Conservation (phyloP, 2,329 filamentous ascomycete species). For the Hymenoscyphus albidus region DNA sequence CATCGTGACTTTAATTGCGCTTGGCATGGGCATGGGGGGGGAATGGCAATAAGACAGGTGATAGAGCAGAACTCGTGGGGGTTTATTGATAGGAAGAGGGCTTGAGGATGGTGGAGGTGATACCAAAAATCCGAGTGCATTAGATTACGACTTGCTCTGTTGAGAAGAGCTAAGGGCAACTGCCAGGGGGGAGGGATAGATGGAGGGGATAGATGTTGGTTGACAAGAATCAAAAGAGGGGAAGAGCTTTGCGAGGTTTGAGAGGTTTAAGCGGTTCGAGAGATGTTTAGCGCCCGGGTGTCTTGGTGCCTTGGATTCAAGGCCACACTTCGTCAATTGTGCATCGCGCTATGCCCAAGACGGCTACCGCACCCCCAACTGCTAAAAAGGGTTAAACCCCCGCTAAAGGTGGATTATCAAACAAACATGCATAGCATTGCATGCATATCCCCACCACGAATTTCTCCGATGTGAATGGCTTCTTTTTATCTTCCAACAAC, state of each 20-base stretch:
- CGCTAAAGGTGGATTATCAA: not conserved
- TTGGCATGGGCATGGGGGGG: not conserved
- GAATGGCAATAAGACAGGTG: not conserved
- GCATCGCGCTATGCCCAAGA: not conserved
- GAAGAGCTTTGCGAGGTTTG: not conserved
- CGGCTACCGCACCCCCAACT: not conserved
- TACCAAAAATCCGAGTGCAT: too few species aligned
- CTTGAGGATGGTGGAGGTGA: too few species aligned
- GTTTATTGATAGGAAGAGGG: too few species aligned
- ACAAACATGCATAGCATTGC: not conserved
- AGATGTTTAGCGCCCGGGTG: not conserved
- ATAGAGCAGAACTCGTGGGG: not conserved
- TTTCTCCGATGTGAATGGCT: conserved; percentile 1
- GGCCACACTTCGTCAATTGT: not conserved
- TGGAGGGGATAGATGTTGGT: too few species aligned
- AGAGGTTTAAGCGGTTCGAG: not conserved
- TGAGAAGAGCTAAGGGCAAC: too few species aligned
- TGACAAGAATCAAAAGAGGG: not conserved
- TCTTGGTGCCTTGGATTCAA: not conserved
- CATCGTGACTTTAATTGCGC: not conserved
- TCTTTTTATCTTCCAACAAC: conserved; percentile 1
- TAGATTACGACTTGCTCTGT: too few species aligned
- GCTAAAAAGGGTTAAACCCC: too few species aligned
- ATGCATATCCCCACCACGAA: not conserved
- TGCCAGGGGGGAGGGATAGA: too few species aligned